Percentiles rank a stretch among this genome's conserved stretches.
Conservation (phyloP, 1,284 basidiomycete species). For the Cryptococcus sp. region DNA sequence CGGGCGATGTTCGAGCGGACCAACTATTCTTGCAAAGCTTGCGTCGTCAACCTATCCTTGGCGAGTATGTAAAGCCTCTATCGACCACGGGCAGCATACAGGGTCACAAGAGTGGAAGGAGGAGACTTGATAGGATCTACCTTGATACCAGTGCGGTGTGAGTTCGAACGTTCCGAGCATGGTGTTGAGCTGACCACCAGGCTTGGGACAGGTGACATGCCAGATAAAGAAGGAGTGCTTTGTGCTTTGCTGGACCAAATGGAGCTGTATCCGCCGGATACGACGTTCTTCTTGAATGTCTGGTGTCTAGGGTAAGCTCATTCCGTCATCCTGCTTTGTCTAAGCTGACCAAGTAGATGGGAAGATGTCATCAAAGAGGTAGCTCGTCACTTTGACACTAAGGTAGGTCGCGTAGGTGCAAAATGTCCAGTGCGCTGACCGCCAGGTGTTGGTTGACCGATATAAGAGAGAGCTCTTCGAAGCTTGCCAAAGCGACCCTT, state of each 20-base stretch:
- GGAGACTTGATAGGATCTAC: conserved; percentile 67
- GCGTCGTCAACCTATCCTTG: conserved; percentile 61
- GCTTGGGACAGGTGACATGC: conserved; percentile 58
- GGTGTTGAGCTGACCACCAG: conserved; percentile 20
- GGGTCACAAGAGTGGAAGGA: conserved; percentile 9
- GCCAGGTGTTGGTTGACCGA: conserved; percentile 77
- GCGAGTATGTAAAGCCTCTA: conserved; percentile 58
- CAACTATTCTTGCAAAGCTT: conserved; percentile 66
- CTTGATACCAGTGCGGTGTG: conserved; percentile 61
- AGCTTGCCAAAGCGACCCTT: conserved; percentile 54
- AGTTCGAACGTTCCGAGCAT: conserved; percentile 19
- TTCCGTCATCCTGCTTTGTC: neutral
- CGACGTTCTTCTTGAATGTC: conserved; percentile 77
- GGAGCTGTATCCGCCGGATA: conserved; percentile 58
- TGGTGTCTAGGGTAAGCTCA: conserved; percentile 79
- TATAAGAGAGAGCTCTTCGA: conserved; percentile 72
- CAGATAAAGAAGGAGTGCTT: conserved; percentile 67
- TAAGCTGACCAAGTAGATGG: conserved; percentile 47
- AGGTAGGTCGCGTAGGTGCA: conserved; percentile 47
- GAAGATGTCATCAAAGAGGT: conserved; percentile 76
- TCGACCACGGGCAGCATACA: neutral
- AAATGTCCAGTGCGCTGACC: neutral
- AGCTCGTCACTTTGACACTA: conserved; percentile 57
- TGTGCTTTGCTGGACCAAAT: conserved; percentile 64
- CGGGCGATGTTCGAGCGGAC: conserved; percentile 87